Evolutionary conservation across 179 eudicot species (phyloP).

Genomic region (Amaranthus tricolor): DNA sequence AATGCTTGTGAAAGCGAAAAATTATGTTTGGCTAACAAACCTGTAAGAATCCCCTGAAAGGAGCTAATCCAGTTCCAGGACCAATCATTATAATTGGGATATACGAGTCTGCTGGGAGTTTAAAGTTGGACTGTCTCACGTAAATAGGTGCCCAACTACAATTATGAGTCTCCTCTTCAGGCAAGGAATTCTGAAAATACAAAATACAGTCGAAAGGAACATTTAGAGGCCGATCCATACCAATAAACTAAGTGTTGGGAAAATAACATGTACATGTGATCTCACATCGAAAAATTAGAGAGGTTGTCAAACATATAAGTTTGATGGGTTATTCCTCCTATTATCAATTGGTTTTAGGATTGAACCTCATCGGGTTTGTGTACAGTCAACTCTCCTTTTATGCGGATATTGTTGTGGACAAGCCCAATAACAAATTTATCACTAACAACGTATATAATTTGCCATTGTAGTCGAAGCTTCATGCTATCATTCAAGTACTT

Average conservation of each 20-base stretch:
- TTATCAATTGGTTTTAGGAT: too few relatives aligned
- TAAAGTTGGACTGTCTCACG: slow-evolving; percentile 89
- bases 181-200: slow-evolving; percentile 56
- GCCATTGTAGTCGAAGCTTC: too few relatives aligned
- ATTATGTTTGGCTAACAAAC: slow-evolving; percentile 26
- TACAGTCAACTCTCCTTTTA: too few relatives aligned
- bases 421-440: too few relatives aligned
- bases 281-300: too few relatives aligned
- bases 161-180: slow-evolving; percentile 55
- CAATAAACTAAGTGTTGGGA: neutral
- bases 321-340: too few relatives aligned
- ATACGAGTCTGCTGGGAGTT: slow-evolving; percentile 69
- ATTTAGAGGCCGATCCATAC: neutral
- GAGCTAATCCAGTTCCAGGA: slow-evolving; percentile 99
- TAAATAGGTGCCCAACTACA: slow-evolving; percentile 87
- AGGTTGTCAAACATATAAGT: too few relatives aligned
- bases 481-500: too few relatives aligned
- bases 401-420: too few relatives aligned
- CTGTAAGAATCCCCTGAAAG: slow-evolving; percentile 98
- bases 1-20: neutral
- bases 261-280: too few relatives aligned
- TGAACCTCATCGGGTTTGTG: too few relatives aligned
- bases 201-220: neutral
- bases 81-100: slow-evolving; percentile 94
- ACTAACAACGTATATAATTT: too few relatives aligned